phyloP scores from a whole-genome alignment of 2,329 filamentous ascomycete species.

The Ceratocystis albifundus region DNA sequence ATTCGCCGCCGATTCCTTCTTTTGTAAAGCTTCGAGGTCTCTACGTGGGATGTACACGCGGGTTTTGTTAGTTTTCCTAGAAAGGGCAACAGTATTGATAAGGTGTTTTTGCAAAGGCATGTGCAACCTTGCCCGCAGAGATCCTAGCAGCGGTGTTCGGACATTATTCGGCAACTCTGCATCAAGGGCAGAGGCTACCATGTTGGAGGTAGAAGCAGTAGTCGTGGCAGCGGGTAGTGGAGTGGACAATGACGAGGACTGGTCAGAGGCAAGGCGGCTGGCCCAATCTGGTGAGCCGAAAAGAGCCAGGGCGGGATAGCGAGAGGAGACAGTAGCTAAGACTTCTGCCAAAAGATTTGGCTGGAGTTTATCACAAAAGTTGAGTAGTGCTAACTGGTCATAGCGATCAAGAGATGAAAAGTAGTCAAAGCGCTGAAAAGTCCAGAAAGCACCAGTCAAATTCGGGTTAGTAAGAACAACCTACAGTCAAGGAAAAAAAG shows the following conservation, averaged over 20 bases:
- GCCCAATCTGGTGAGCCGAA: slow-evolving; percentile 36
- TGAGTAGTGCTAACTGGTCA: slow-evolving; percentile 34
- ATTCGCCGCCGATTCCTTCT: slow-evolving; percentile 1
- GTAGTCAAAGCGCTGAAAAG: slow-evolving; percentile 32
- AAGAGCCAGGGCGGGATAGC: slow-evolving; percentile 35
- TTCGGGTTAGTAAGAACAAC: slow-evolving; percentile 16
- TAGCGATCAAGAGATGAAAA: slow-evolving; percentile 32
- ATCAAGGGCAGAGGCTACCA: background rate
- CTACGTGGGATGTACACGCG: slow-evolving; percentile 19
- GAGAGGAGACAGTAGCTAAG: slow-evolving; percentile 35
- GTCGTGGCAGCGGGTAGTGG: background rate
- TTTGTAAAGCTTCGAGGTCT: slow-evolving; percentile 10
- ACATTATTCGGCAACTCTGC: slow-evolving; percentile 8
- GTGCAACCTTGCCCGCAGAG: slow-evolving; percentile 15
- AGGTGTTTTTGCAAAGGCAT: slow-evolving; percentile 16
- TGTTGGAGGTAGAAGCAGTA: background rate
- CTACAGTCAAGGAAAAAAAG: background rate
- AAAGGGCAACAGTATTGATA: slow-evolving; percentile 20
- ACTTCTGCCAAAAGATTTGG: slow-evolving; percentile 35
- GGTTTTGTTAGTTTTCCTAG: slow-evolving; percentile 4
- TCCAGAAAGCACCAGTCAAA: background rate
- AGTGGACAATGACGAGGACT: background rate
- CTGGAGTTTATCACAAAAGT: slow-evolving; percentile 34
- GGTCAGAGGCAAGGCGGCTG: slow-evolving; percentile 14
- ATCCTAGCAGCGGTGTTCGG: slow-evolving; percentile 10